Evolutionary conservation across 306 rosid genomes (phyloP).

Genomic region (Sicyos edulis): DNA sequence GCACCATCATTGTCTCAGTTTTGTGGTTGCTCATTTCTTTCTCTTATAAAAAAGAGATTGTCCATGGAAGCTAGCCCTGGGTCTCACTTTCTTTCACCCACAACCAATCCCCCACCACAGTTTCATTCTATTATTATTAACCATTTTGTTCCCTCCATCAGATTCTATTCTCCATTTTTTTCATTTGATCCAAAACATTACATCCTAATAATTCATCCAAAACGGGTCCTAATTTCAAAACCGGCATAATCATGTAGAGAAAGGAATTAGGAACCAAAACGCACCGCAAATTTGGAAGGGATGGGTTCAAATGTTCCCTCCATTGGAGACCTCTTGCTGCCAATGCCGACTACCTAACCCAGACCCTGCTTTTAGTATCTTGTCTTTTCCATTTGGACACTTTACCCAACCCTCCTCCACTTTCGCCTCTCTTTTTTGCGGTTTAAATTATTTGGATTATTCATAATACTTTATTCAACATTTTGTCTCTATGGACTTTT

Average conservation of each 20-base stretch:
- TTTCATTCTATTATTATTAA: too few relatives aligned
- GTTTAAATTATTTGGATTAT: background rate
- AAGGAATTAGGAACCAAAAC: conserved; percentile 4
- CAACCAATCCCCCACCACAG: background rate
- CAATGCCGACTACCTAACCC: conserved; percentile 25
- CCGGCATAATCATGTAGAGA: background rate
- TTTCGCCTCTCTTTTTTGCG: background rate
- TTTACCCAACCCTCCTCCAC: background rate
- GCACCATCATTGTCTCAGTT: conserved; percentile 8
- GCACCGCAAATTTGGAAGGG: background rate
- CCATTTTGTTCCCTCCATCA: conserved; percentile 13
- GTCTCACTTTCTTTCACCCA: conserved; percentile 13
- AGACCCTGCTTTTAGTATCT: conserved; percentile 22
- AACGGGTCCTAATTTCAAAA: background rate
- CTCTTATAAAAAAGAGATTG: background rate
- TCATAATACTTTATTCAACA: background rate
- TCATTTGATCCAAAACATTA: conserved; percentile 14
- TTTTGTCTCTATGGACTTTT: background rate
- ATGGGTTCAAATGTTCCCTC: conserved; percentile 39
- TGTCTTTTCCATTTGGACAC: conserved; percentile 10
- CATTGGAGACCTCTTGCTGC: conserved; percentile 50
- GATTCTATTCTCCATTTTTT: conserved; percentile 20
- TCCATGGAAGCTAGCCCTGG: background rate
- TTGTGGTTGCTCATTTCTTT: background rate
- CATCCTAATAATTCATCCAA: conserved; percentile 9